Base-by-base conservation (phyloP, 768 basidiomycete genomes). In the Mrakia blollopis region DNA sequence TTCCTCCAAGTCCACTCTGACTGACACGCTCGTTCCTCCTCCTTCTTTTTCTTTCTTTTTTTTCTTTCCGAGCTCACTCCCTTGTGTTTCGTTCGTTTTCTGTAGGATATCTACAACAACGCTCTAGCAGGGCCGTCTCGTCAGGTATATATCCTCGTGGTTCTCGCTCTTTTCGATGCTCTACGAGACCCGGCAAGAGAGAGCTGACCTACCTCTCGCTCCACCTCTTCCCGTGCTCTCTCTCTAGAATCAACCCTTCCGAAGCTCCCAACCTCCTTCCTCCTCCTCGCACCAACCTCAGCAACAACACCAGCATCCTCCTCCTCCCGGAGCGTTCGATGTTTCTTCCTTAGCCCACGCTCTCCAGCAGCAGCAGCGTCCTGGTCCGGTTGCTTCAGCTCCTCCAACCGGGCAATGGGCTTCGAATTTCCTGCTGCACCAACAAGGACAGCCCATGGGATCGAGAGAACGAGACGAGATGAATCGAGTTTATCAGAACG, bases 101-200 rank as follows among this genome's bases (percentile, higher is more conserved):
- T n/a, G n/a, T 14, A 72, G 72, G 72, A 72, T 30, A 72, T 57
- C 25, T 72, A 72, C 50, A 52, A 47, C n/a, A 60, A 35, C 28
- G 16, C 50, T 11, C 52, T 30, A 32, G 52, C 72, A 14, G 72
- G 72, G 2, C 8, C 44, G 1, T 72, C 72, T 23, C 47, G 72
- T 35, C 72, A 72, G 72, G 72, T 72, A 72, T 23, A 30, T 32
- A 44, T 21, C 7, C 65, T 65, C 14, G 11, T 65, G 5, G 2
- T 39, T n/a, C 23, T n/a, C 39, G 14, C 16, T 50, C 47, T 14
- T 21, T 50, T 7, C 11, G 37, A 16, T 1, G 11, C 16, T 1
- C 30, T 10, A 16, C 28, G n/a, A 28, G 63, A 65, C 32, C 14
- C 11, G 11, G 61, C 14, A 8, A 32, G 63, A 32, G 63, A 30